Evolutionary conservation across 768 basidiomycete genomes (phyloP), one percentile per base, ranked within the genome.

Genomic region (Dentipellis fragilis): DNA sequence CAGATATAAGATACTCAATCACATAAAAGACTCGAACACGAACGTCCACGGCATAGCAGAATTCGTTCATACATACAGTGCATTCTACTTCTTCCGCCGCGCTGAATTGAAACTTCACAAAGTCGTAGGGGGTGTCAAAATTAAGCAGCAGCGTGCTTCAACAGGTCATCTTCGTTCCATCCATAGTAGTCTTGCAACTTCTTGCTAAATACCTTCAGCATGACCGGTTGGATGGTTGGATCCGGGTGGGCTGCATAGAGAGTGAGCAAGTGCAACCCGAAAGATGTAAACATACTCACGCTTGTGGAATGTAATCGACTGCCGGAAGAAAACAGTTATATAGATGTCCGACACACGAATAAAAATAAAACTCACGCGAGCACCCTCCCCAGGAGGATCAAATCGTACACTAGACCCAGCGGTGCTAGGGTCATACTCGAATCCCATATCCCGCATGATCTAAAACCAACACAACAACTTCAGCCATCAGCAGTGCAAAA

Each of bases 401-500:
- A 69, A 69, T 14, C 65, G 62, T 22, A 69, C 68, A 47, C 67
- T 65, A 34, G 66, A 67, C 36, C 68, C 68, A 6, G 67, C 66
- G 16, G 68, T 63, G 38, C 64, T 62, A 21, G 62, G 61, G 50
- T 64, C 67, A 38, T 62, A 62, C 7, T 58, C 58, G 49, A 69
- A 69, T 36, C 68, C 68, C 63, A 69, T 64, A 21, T 58, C 58
- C 10, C 57, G 58, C 68, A 69, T 69, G 11, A 65, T 59, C 68
- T 69, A 45, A 17, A 39, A 12, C 34, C 10, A 14, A 39, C 19
- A 10, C 8, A 49, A 38, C 40, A 9, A 38, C 40, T 14, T 21
- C 38, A 49, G 37, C 39, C 17, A 34, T 19, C 21, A 14, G 16
- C 1, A 22, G n/a, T 4, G 29, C 22, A 22, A 52, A 52, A 38